Conservation (phyloP, 352 stramenopile species). For the Phytophthora ramorum region DNA sequence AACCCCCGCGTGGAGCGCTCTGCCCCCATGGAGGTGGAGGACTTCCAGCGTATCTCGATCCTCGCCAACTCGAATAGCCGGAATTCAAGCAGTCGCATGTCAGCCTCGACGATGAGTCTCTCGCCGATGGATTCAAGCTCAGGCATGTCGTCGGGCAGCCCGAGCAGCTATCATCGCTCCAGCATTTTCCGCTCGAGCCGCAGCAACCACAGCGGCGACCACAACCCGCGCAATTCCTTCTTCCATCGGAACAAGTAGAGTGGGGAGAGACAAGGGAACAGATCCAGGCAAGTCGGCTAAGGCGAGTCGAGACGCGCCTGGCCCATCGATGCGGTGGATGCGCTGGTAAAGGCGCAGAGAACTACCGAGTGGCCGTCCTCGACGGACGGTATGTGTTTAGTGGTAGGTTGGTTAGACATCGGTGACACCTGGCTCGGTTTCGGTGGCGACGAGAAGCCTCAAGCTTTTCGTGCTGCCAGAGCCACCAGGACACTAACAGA, state of each 20-base stretch:
- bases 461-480: constrained; percentile 24
- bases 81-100: constrained; percentile 53
- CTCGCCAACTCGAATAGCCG: constrained; percentile 47
- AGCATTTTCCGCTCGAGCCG: constrained; percentile 64
- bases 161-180: constrained; percentile 45
- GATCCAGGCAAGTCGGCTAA: background rate
- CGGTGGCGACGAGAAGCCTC: constrained; percentile 25
- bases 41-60: constrained; percentile 79
- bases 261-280: background rate
- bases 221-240: constrained; percentile 60
- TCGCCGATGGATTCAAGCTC: constrained; percentile 57
- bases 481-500: constrained; percentile 30
- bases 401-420: constrained; percentile 34
- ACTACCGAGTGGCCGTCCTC: constrained; percentile 28
- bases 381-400: constrained; percentile 36
- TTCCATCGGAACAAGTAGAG: constrained; percentile 70
- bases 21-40: constrained; percentile 58
- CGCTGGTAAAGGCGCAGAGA: constrained; percentile 16
- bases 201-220: constrained; percentile 39
- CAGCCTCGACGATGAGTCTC: constrained; percentile 58
- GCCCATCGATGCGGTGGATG: too few relatives aligned
- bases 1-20: constrained; percentile 44
- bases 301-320: background rate
- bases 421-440: constrained; percentile 21
- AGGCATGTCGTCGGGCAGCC: constrained; percentile 43